Conservation (phyloP, 2,329 filamentous ascomycete genomes). For the Fusarium pilosicola region DNA sequence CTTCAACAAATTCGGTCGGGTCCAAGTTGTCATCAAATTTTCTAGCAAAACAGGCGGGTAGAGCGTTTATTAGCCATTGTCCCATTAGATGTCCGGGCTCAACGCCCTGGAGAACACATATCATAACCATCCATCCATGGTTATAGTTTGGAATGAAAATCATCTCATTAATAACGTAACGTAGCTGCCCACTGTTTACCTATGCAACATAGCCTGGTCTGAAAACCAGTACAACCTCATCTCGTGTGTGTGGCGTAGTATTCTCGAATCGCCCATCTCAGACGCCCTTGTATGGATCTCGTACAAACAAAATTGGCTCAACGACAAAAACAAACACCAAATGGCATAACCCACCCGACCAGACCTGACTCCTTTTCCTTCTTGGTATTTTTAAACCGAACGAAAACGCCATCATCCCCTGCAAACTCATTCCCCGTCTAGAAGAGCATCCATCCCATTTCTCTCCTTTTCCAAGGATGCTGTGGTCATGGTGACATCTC, state of each 20-base stretch:
- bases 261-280: not conserved
- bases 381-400: conserved; percentile 37
- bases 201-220: not conserved
- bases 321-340: conserved; percentile 26
- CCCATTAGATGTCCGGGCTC: conserved; percentile 46
- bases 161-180: not conserved
- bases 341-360: conserved; percentile 1
- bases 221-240: not conserved
- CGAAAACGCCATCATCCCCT: conserved; percentile 36
- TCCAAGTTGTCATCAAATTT: conserved; percentile 35
- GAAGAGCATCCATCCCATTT: conserved; percentile 58
- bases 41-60: conserved; percentile 24
- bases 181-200: not conserved
- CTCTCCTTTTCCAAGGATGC: conserved; percentile 58
- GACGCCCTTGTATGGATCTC: conserved; percentile 20
- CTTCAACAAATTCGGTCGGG: conserved; percentile 47
- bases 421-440: conserved; percentile 53
- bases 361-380: conserved; percentile 36
- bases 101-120: conserved; percentile 41
- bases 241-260: not conserved
- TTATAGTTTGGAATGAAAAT: not conserved
- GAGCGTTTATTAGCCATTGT: conserved; percentile 33
- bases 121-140: not conserved
- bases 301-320: conserved; percentile 18
- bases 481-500: conserved; percentile 52